Base-by-base conservation (phyloP, 768 basidiomycete species). In the Rhizopogon rudus region DNA sequence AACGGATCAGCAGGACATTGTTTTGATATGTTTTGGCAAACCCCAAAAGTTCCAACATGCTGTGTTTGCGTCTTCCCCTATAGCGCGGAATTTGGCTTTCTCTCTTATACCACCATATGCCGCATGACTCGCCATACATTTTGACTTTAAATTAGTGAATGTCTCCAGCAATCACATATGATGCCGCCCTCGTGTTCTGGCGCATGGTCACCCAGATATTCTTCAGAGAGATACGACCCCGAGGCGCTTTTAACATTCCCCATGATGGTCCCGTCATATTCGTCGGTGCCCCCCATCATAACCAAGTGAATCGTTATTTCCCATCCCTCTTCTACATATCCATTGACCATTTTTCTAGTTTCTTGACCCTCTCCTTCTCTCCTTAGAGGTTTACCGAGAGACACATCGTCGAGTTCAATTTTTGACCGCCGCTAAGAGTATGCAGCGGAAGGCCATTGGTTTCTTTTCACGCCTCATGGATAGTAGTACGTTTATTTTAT, bases 191-290 rank as follows among this genome's bases (percentile, higher is more conserved):
- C 70, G 67, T 89, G 45, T 92, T 96, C 72, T 96, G 91, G 91
- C 75, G 88, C 55, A 75, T 80, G 2, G 80, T 96, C 55, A 92
- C 90, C 60, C 90, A 90, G 72, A 86, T 98, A 62, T 98, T 98
- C 80, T 98, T 98, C 76, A 79, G 96, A 61, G 96, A 98, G 74
- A 87, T 98, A 63, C 81, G 96, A 56, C 91, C 94, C 3, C 79
- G 96, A 70, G 92, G 96, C 50, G 90, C 94, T 35, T 98, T 90
- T 80, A 91, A 97, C 68, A 91, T 98, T 56, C 96, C 96, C 25
- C 80, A 79, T 55, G 81, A 91, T 55, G 96, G 93, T 0, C 91
- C 96, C 2, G 83, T 96, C 52, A 91, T 98, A 60, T 94, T 97
- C 69, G 93, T 93, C 48, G 93, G 81, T 42, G 95, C 91, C 9